Conservation (phyloP, 192 early-diverging fungal genomes). For the Entophlyctis helioformis region DNA sequence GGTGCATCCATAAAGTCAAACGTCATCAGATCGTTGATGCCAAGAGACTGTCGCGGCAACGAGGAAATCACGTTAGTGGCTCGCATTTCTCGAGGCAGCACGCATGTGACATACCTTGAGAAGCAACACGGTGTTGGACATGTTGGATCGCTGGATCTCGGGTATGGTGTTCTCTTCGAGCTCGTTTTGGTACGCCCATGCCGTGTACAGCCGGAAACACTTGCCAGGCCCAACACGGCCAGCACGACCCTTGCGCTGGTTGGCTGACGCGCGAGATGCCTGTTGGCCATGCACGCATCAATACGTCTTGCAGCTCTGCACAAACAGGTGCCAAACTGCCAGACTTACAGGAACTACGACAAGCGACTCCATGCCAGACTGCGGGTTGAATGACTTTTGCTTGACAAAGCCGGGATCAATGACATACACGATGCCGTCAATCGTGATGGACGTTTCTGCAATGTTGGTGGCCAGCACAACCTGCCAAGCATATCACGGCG, state of each 20-base stretch:
- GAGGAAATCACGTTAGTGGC: no score
- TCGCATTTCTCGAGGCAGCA: no score
- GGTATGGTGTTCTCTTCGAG: slow-evolving; percentile 91
- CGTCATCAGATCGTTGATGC: slow-evolving; percentile 78
- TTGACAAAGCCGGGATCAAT: slow-evolving; percentile 94
- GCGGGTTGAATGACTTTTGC: slow-evolving; percentile 93
- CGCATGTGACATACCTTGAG: slow-evolving; percentile 47
- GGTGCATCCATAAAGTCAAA: slow-evolving; percentile 99
- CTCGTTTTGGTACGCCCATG: slow-evolving; percentile 84
- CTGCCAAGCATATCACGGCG: background rate
- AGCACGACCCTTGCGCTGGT: slow-evolving; percentile 93
- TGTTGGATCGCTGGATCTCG: slow-evolving; percentile 94
- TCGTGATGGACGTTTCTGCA: slow-evolving; percentile 96
- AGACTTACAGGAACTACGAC: slow-evolving; percentile 70
- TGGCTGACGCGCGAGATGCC: slow-evolving; percentile 79
- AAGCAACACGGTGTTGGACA: slow-evolving; percentile 81
- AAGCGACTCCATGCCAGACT: slow-evolving; percentile 94
- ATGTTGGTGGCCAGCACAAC: slow-evolving; percentile 98
- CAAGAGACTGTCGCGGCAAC: slow-evolving; percentile 54
- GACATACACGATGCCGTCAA: slow-evolving; percentile 95
- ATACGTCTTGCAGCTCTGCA: no score
- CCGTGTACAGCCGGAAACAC: slow-evolving; percentile 90
- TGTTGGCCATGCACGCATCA: no score
- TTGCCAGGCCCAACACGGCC: slow-evolving; percentile 93
- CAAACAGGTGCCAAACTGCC: background rate